phyloP scores from a whole-genome alignment of 1,139 yeast species.

The Kurtzmaniella quercitrusa region DNA sequence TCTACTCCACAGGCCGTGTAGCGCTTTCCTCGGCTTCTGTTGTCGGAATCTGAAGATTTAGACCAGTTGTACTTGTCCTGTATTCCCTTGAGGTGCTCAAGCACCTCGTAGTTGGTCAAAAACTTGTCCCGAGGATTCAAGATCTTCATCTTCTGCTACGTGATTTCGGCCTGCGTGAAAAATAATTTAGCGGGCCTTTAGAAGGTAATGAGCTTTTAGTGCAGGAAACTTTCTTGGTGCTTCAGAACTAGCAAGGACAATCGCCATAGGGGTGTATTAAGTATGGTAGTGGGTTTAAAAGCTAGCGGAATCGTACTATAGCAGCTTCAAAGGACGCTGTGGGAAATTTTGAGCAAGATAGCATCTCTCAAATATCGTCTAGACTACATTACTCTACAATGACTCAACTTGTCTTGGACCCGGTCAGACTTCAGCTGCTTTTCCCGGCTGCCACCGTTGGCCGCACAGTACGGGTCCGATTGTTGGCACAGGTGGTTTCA shows the following conservation, averaged over 20 bases:
- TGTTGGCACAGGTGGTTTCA: slow-evolving; percentile 26
- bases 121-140: slow-evolving; percentile 54
- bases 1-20: slow-evolving; percentile 43
- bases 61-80: slow-evolving; percentile 47
- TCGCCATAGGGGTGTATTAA: too few relatives aligned
- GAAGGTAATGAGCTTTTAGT: neutral
- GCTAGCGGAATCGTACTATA: too few relatives aligned
- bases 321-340: too few relatives aligned
- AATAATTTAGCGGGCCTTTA: neutral
- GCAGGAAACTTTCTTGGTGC: slow-evolving; percentile 1
- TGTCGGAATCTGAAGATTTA: slow-evolving; percentile 32
- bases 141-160: slow-evolving; percentile 38
- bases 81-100: slow-evolving; percentile 51
- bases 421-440: slow-evolving; percentile 15
- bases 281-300: too few relatives aligned
- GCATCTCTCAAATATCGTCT: too few relatives aligned
- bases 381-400: too few relatives aligned
- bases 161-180: too few relatives aligned
- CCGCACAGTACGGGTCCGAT: slow-evolving; percentile 19
- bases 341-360: too few relatives aligned
- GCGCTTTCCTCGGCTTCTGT: slow-evolving; percentile 27
- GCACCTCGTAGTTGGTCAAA: slow-evolving; percentile 70
- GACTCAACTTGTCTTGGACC: slow-evolving; percentile 29
- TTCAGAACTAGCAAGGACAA: too few relatives aligned
- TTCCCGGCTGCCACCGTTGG: slow-evolving; percentile 22